Conservation (phyloP, 352 stramenopile species). For the Phytophthora ohioensis region DNA sequence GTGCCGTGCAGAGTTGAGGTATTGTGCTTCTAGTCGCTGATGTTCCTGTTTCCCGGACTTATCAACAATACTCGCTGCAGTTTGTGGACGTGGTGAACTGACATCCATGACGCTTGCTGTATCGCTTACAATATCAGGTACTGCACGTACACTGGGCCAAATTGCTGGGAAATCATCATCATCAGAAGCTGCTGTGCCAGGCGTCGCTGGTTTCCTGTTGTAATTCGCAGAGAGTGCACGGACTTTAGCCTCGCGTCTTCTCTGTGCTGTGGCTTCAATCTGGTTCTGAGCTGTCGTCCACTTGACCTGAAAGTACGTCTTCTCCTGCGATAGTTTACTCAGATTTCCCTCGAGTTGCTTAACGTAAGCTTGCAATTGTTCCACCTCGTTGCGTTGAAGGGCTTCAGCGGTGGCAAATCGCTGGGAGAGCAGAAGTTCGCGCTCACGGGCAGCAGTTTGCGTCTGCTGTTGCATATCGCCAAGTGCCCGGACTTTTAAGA, state of each 20-base stretch:
- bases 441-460: constrained; percentile 45
- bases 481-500: constrained; percentile 74
- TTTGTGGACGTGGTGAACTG: constrained; percentile 35
- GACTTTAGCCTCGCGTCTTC: constrained; percentile 58
- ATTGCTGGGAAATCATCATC: constrained; percentile 8
- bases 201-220: constrained; percentile 16
- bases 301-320: constrained; percentile 55
- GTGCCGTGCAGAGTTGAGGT: constrained; percentile 57
- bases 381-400: constrained; percentile 54
- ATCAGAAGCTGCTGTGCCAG: neutral
- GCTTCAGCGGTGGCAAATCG: constrained; percentile 46
- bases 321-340: constrained; percentile 56
- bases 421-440: constrained; percentile 47
- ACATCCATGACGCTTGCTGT: constrained; percentile 43
- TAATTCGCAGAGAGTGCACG: constrained; percentile 56
- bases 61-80: constrained; percentile 8
- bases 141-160: neutral
- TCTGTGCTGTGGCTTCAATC: constrained; percentile 46
- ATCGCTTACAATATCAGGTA: constrained; percentile 31
- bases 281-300: constrained; percentile 55
- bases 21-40: constrained; percentile 21
- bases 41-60: constrained; percentile 10
- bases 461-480: constrained; percentile 69
- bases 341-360: constrained; percentile 61
- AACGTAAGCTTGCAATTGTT: constrained; percentile 57